Percentiles rank a stretch among this genome's conserved stretches.
Conservation (phyloP, 2,329 filamentous ascomycete species). For the Rhynchosporium graminicola region DNA sequence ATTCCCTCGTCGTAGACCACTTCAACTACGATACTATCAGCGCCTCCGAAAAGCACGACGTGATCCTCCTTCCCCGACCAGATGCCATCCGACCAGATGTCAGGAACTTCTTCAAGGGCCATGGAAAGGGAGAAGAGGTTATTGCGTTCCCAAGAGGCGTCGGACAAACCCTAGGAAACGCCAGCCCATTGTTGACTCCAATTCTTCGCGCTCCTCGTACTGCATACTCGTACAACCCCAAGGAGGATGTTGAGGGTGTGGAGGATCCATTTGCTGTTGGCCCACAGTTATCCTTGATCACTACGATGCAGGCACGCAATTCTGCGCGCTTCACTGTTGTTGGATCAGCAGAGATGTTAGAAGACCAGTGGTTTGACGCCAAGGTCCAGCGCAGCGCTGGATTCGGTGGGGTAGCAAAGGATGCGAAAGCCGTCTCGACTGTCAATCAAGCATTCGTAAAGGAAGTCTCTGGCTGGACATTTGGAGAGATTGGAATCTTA, state of each 20-base stretch:
- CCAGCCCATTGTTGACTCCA: constrained; percentile 73
- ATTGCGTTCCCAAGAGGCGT: constrained; percentile 81
- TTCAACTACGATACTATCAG: constrained; percentile 85
- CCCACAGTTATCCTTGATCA: constrained; percentile 80
- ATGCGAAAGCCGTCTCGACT: constrained; percentile 55
- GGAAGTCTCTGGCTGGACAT: constrained; percentile 89
- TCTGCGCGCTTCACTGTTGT: constrained; percentile 85
- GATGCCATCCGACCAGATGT: constrained; percentile 64
- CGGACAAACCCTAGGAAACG: constrained; percentile 78
- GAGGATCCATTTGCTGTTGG: constrained; percentile 87
- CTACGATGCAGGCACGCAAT: constrained; percentile 87
- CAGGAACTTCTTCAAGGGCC: constrained; percentile 75
- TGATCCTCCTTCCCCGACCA: constrained; percentile 75
- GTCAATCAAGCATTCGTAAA: constrained; percentile 84
- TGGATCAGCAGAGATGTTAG: constrained; percentile 82
- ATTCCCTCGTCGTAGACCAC: constrained; percentile 86
- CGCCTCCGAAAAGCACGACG: constrained; percentile 82
- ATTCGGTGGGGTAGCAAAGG: constrained; percentile 50
- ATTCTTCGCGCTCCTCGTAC: constrained; percentile 81
- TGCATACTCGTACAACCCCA: constrained; percentile 91
- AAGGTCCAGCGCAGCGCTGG: constrained; percentile 59
- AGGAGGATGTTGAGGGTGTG: constrained; percentile 72
- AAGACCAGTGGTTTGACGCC: constrained; percentile 86
- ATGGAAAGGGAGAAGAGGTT: constrained; percentile 51
- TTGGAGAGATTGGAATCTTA: constrained; percentile 89